Evolutionary conservation across 306 rosid species (phyloP).

Genomic region (Crataegus laevigata): DNA sequence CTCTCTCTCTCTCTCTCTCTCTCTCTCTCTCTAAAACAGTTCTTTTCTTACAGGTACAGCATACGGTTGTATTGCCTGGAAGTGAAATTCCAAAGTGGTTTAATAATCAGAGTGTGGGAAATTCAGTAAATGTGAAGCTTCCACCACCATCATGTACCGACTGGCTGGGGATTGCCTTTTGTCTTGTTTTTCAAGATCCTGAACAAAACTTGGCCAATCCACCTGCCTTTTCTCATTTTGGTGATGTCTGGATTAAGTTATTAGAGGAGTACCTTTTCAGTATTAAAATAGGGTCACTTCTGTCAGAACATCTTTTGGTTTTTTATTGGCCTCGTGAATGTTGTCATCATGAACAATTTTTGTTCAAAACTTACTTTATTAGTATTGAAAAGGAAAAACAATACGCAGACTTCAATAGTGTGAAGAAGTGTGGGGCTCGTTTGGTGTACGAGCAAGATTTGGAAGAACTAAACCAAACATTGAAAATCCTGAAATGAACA

Average conservation of each 20-base stretch:
- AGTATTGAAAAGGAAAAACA: accelerated
- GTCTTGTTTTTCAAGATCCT: neutral
- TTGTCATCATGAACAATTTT: neutral
- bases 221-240: neutral
- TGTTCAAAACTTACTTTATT: neutral
- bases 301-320: neutral
- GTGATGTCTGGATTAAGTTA: accelerated
- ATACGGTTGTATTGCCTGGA: neutral
- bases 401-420: neutral
- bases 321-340: neutral
- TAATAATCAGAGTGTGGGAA: neutral
- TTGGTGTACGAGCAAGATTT: neutral
- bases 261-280: too few species aligned
- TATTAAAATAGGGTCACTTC: too few species aligned
- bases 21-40: too few species aligned
- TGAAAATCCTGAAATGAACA: too few species aligned
- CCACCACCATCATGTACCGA: neutral
- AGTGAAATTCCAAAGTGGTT: slow-evolving; percentile 4
- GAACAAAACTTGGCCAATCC: neutral
- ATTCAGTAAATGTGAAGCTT: neutral
- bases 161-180: neutral
- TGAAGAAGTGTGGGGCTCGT: neutral
- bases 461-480: neutral
- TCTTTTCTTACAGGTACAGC: too few species aligned
- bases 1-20: neutral